phyloP scores from a whole-genome alignment of 495 filamentous ascomycete species.

The Trichoderma gamsii region DNA sequence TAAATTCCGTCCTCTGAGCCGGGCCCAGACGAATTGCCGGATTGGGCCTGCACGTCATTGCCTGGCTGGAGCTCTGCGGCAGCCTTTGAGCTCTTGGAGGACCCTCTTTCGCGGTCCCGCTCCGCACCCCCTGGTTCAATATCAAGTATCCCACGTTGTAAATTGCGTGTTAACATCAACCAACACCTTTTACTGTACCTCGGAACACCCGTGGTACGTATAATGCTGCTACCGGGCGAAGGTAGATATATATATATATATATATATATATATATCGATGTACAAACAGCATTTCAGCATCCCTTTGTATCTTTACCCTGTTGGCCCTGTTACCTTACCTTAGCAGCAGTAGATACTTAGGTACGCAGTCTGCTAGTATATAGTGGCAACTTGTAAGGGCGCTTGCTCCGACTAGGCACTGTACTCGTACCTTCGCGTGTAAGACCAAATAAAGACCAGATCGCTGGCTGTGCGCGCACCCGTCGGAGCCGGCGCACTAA shows the following conservation, averaged over 20 bases:
- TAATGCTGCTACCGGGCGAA: neutral
- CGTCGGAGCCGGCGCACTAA: neutral
- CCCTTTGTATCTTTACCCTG: neutral
- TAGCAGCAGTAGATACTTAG: too few relatives aligned
- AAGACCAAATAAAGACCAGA: neutral
- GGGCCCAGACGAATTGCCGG: slow-evolving; percentile 5
- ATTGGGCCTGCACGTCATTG: slow-evolving; percentile 10
- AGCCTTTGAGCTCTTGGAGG: neutral
- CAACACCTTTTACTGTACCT: neutral
- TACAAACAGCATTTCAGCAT: neutral
- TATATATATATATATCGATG: too few relatives aligned
- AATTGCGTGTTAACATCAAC: neutral
- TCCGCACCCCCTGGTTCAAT: neutral
- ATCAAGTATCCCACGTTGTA: neutral
- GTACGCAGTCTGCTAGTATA: too few relatives aligned
- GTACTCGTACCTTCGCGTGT: too few relatives aligned
- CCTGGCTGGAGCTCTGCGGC: neutral
- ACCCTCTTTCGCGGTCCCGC: slow-evolving; percentile 2
- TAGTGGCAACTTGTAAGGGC: too few relatives aligned
- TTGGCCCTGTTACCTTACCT: neutral
- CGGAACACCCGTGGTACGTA: neutral
- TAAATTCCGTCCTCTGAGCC: neutral
- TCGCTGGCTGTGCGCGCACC: slow-evolving; percentile 7
- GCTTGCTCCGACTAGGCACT: too few relatives aligned
- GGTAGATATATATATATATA: too few relatives aligned